Conservation (phyloP, 768 basidiomycete genomes). For the Hericium rajendrae region DNA sequence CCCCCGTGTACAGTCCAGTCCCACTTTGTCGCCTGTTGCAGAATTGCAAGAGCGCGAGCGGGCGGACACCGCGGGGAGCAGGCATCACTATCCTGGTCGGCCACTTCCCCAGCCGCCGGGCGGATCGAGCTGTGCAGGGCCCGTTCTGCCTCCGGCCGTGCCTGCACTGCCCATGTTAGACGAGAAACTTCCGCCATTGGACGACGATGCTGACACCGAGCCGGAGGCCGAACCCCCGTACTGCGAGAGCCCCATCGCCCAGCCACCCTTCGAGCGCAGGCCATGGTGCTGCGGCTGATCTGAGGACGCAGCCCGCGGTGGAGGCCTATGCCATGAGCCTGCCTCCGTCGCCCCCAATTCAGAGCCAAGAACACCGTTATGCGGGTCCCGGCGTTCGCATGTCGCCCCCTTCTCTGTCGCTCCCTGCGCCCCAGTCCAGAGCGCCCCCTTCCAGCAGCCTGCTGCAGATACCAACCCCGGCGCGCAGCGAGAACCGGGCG, state of each 20-base stretch:
- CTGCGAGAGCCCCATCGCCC: too few relatives aligned
- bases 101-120: conserved; percentile 14
- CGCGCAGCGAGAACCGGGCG: not conserved
- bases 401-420: not conserved
- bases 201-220: too few relatives aligned
- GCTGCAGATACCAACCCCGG: too few relatives aligned
- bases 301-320: not conserved
- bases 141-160: conserved; percentile 8
- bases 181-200: not conserved
- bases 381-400: too few relatives aligned
- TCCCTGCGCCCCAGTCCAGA: not conserved
- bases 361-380: not conserved
- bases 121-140: not conserved
- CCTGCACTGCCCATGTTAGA: not conserved
- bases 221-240: too few relatives aligned
- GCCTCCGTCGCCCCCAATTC: not conserved
- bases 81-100: conserved; percentile 11
- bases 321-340: not conserved
- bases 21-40: not conserved
- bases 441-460: too few relatives aligned
- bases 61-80: not conserved
- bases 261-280: too few relatives aligned
- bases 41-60: not conserved
- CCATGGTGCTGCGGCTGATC: too few relatives aligned
- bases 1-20: not conserved